A percentile compares a stretch with the other conserved stretches of the same genome.
Conservation (phyloP, 179 eudicot species). For the Dionaea muscipula region DNA sequence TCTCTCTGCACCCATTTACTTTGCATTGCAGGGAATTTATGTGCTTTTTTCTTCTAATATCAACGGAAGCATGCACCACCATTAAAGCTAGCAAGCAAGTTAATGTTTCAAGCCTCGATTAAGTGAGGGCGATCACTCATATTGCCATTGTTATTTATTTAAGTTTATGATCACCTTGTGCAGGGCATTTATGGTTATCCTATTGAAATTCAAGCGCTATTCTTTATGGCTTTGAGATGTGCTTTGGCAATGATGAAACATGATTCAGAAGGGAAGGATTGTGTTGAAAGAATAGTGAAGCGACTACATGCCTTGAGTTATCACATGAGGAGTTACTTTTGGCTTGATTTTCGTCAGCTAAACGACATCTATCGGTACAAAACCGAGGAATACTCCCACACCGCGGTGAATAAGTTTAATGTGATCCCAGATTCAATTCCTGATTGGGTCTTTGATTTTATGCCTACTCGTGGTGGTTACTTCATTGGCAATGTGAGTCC, state of each 20-base stretch:
- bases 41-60: too few species aligned
- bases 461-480: constrained; percentile 11
- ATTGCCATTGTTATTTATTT: too few species aligned
- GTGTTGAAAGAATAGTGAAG: constrained; percentile 9
- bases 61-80: too few species aligned
- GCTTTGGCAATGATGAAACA: constrained; percentile 10
- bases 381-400: constrained; percentile 10
- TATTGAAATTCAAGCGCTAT: constrained; percentile 10
- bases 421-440: constrained; percentile 12
- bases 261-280: constrained; percentile 10
- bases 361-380: constrained; percentile 10
- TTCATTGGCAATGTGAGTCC: constrained; percentile 12
- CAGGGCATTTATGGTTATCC: constrained; percentile 13
- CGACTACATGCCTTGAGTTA: constrained; percentile 9
- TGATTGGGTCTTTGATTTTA: constrained; percentile 10
- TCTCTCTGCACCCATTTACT: not conserved
- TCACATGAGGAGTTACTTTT: constrained; percentile 13
- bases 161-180: not conserved
- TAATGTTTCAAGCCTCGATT: too few species aligned
- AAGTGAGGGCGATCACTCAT: too few species aligned
- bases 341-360: constrained; percentile 10
- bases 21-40: too few species aligned
- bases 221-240: constrained; percentile 11
- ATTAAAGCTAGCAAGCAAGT: too few species aligned
- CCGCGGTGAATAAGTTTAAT: constrained; percentile 8